Evolutionary conservation across 345 rosid species (phyloP).

Genomic region (sweet orange (Citrus sinensis)): DVS_A1.0 CM039161.1:22558501-22559000

Average conservation of each 20-base stretch:
- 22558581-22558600: not conserved
- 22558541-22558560: too few species aligned
- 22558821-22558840: too few species aligned
- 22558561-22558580: not conserved
- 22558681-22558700: rapidly evolving
- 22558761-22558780: too few species aligned
- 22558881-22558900: too few species aligned
- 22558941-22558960: not conserved
- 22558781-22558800: rapidly evolving
- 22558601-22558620: not conserved
- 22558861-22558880: too few species aligned
- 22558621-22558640: too few species aligned
- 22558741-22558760: rapidly evolving
- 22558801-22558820: too few species aligned
- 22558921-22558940: not conserved
- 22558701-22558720: too few species aligned
- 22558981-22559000: slow-evolving; percentile 37
- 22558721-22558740: rapidly evolving
- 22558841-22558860: rapidly evolving
- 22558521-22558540: too few species aligned
- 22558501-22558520: too few species aligned
- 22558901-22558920: not conserved
- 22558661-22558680: too few species aligned
- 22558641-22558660: too few species aligned
- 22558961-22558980: not conserved